Evolutionary conservation across 768 basidiomycete species (phyloP).

Genomic region (Collybia sordida): DNA sequence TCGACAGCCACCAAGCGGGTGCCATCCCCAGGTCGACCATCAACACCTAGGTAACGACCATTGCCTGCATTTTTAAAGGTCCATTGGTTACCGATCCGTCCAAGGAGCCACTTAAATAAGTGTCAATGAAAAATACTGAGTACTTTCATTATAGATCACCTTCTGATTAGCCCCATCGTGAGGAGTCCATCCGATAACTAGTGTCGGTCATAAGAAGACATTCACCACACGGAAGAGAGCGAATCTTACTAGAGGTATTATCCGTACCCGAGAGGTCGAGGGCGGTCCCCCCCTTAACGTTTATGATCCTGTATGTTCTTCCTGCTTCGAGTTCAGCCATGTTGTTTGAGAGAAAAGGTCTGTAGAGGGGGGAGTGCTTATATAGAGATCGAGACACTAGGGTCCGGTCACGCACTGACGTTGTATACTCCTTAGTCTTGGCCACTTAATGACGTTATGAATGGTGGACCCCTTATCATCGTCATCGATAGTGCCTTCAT

Average conservation of each 20-base stretch:
- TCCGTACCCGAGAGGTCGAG: conserved; percentile 52
- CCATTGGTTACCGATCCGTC: conserved; percentile 12
- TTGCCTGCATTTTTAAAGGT: conserved; percentile 15
- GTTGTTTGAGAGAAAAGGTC: background rate
- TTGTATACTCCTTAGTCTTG: background rate
- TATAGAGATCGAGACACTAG: background rate
- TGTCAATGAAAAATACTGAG: background rate
- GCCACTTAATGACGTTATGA: background rate
- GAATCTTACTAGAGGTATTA: conserved; percentile 31
- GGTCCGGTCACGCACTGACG: background rate
- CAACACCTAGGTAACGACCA: conserved; percentile 17
- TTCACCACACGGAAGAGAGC: background rate
- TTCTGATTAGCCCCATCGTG: conserved; percentile 43
- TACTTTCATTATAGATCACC: conserved; percentile 17
- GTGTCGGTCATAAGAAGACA: background rate
- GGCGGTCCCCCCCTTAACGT: conserved; percentile 35
- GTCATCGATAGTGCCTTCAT: conserved; percentile 16
- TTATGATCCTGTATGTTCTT: conserved; percentile 15
- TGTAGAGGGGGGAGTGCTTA: background rate
- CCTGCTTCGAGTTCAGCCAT: conserved; percentile 14
- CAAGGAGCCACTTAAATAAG: conserved; percentile 18
- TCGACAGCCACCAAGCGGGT: conserved; percentile 10
- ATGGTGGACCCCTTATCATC: conserved; percentile 5
- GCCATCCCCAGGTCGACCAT: conserved; percentile 3
- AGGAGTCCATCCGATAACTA: conserved; percentile 40